Percentiles rank a stretch among this genome's conserved stretches.
phyloP scores from a whole-genome alignment of 129 eudicot species.

The Artemisia annua region DNA sequence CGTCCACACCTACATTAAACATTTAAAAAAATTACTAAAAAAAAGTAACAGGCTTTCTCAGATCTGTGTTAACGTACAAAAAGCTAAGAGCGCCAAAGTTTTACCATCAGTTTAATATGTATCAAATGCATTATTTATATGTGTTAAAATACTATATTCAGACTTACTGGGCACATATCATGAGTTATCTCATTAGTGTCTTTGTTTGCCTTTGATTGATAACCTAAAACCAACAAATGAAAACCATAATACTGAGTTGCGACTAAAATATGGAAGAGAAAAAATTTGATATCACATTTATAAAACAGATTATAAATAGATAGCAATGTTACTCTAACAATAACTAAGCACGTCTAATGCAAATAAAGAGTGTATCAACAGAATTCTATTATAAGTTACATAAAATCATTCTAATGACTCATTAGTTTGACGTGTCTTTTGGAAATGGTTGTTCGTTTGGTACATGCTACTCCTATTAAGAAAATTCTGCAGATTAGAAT shows the following conservation, averaged over 20 bases:
- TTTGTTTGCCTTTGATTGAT: slow-evolving; percentile 75
- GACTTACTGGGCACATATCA: slow-evolving; percentile 69
- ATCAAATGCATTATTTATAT: background rate
- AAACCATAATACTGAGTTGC: background rate
- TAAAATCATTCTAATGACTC: no score
- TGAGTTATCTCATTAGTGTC: slow-evolving; percentile 85
- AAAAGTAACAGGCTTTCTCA: background rate
- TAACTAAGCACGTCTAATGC: no score
- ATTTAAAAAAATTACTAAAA: background rate
- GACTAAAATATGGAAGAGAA: background rate
- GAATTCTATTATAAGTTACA: no score
- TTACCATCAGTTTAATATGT: background rate
- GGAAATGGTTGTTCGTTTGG: no score
- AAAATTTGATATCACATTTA: background rate
- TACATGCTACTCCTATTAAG: no score
- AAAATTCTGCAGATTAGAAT: no score
- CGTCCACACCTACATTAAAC: slow-evolving; percentile 62
- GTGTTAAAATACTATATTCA: slow-evolving; percentile 9
- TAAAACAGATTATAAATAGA: background rate
- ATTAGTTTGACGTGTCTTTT: no score
- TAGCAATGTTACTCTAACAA: background rate
- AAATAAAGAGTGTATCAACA: no score
- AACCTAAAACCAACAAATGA: slow-evolving; percentile 47
- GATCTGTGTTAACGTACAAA: no score
- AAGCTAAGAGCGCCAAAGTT: slow-evolving; percentile 47